Evolutionary conservation across 352 stramenopile genomes (phyloP), one percentile per base, ranked within the genome.

Genomic region (Pythium plurisporium): DNA sequence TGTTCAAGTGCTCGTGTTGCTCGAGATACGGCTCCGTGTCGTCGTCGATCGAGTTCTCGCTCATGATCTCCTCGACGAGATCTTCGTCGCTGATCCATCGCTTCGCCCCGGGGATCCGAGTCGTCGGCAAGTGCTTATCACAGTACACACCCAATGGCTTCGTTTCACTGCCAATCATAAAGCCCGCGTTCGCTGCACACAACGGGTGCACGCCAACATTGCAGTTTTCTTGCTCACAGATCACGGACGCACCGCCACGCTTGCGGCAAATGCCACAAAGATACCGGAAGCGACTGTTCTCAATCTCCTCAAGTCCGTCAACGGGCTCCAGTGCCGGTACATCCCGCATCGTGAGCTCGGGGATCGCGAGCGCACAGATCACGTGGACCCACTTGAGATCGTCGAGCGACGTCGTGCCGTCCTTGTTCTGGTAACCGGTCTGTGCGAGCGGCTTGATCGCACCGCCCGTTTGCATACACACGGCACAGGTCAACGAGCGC

Each of bases 381-480:
- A 89, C 75, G 55, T 96, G 87, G 17, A 87, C 80, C 87, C 87
- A 96, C 58, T 88, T 89, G 48, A 78, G 73, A 9, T 89, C 79
- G 10, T 87, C 66, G 1, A 64, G 15, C 17, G 47, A 1, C 11
- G 27, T 38, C 8, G 41, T 51, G 43, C 42, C 17, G 44, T 31
- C 42, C n/a, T 56, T 48, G 38, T 30, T 56, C 4, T 6, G 15
- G 15, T 22, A n/a, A 25, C 36, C 19, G 5, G 14, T 20, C 1
- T 62, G 43, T 3, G 73, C 65, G 26, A 87, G 64, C 38, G 82
- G 85, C 54, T 96, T 96, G 47, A 95, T 68, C 22, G 83, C 78
- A 1, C 87, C 87, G 22, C 83, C 81, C 22, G 70, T 67, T 43
- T 90, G 83, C 73, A 93, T 90, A 53, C 85, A 95, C 19, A 95